Conservation (phyloP, 306 rosid genomes). For the Malus fusca region DNA sequence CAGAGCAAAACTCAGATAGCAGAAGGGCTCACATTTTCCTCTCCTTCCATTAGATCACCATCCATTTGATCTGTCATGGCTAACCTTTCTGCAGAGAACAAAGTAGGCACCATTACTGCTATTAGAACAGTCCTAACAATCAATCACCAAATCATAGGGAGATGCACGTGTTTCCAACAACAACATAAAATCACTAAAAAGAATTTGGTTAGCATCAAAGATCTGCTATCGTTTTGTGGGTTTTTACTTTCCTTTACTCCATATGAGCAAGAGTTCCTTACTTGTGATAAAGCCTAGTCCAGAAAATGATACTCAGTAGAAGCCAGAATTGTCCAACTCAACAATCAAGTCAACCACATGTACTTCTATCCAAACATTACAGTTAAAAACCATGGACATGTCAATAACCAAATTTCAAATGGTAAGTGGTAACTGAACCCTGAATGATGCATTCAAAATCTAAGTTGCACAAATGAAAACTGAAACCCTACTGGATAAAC, state of each 20-base stretch:
- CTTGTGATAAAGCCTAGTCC: neutral
- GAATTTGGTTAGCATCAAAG: neutral
- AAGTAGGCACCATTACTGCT: neutral
- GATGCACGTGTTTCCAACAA: neutral
- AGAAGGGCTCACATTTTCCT: conserved; percentile 49
- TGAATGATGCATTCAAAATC: neutral
- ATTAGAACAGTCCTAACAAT: conserved; percentile 6
- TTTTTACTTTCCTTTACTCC: neutral
- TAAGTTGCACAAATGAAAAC: neutral
- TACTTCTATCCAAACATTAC: neutral
- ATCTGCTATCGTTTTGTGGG: neutral
- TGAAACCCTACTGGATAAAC: neutral
- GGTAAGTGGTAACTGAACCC: neutral
- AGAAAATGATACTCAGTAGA: neutral
- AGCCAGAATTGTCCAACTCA: neutral
- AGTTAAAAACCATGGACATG: neutral
- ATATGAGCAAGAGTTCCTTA: neutral
- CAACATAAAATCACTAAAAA: neutral
- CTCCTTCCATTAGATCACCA: conserved; percentile 28
- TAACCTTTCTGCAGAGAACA: conserved; percentile 35
- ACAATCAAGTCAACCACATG: neutral
- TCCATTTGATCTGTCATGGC: conserved; percentile 15
- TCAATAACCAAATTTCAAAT: neutral
- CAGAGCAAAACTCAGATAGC: neutral
- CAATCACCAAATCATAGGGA: neutral